Evolutionary conservation across 257 asterid species (phyloP).

Genomic region (Pogostemon cablin): DNA sequence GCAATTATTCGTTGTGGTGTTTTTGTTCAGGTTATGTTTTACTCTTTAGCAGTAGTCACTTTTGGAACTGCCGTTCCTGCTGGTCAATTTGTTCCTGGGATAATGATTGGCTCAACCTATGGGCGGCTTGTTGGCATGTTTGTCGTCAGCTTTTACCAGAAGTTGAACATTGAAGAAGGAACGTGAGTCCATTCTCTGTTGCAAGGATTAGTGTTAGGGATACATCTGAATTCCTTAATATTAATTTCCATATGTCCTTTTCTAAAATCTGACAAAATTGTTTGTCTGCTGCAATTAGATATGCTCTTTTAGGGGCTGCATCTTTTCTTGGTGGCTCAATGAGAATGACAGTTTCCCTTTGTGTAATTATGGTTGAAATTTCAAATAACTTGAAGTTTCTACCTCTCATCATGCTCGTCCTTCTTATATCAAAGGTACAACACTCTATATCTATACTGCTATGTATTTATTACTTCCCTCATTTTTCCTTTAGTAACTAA

Average conservation of each 20-base stretch:
- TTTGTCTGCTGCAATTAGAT: conserved; percentile 49
- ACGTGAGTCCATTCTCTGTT: conserved; percentile 63
- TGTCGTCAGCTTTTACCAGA: conserved; percentile 83
- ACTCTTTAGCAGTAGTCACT: conserved; percentile 90
- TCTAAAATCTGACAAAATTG: conserved; percentile 28
- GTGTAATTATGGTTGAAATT: conserved; percentile 98
- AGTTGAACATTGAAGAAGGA: conserved; percentile 92
- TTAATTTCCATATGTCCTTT: conserved; percentile 7
- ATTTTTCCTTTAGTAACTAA: background rate
- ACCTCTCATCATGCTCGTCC: conserved; percentile 98
- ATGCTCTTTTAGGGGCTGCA: conserved; percentile 98
- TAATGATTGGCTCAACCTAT: conserved; percentile 97
- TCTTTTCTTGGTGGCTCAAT: conserved; percentile 99
- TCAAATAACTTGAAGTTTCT: conserved; percentile 88
- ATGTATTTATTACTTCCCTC: background rate
- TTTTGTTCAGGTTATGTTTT: conserved; percentile 84
- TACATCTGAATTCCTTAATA: background rate
- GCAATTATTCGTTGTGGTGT: conserved; percentile 20
- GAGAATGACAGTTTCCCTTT: conserved; percentile 98
- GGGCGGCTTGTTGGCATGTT: conserved; percentile 99
- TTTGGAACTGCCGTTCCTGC: conserved; percentile 99
- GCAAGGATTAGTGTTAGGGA: background rate
- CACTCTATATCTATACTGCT: conserved; percentile 17
- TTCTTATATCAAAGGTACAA: conserved; percentile 89
- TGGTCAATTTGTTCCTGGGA: conserved; percentile 98